phyloP scores from a whole-genome alignment of 208 protist genomes.

The Acanthamoeba sp. region DNA sequence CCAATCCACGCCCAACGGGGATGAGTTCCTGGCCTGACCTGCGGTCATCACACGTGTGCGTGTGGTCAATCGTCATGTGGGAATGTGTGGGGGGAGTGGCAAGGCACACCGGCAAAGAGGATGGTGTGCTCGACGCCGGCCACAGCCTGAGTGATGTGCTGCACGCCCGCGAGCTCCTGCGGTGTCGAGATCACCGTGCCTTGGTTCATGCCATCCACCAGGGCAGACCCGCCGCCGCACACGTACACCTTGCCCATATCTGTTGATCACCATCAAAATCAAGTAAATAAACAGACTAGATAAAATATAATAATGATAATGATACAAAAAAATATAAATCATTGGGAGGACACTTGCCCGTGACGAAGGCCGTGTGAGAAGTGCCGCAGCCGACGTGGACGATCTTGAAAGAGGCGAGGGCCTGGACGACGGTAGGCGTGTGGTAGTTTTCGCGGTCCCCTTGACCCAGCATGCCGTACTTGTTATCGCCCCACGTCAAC shows the following conservation, averaged over 20 bases:
- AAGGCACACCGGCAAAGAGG: not conserved
- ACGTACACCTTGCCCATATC: not conserved
- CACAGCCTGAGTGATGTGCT: not conserved
- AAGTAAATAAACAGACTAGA: too few species aligned
- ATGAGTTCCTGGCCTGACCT: not conserved
- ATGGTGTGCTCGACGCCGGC: not conserved
- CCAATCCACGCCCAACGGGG: not conserved
- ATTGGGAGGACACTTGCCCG: not conserved
- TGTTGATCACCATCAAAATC: not conserved
- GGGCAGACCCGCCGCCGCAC: not conserved
- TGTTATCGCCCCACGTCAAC: slow-evolving; percentile 35
- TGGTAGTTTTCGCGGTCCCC: not conserved
- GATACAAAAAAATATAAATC: not conserved
- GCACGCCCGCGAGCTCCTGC: not conserved
- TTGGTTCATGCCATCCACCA: not conserved
- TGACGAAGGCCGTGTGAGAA: not conserved
- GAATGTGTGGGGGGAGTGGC: not conserved
- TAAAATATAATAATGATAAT: too few species aligned
- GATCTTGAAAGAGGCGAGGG: not conserved
- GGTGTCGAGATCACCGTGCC: not conserved
- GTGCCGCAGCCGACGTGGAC: not conserved
- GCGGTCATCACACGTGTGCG: too few species aligned
- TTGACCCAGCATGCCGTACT: not conserved
- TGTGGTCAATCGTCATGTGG: too few species aligned
- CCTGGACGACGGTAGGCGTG: not conserved